Evolutionary conservation across 345 rosid species (phyloP).

Genomic region (Dipteronia dyeriana): DNA sequence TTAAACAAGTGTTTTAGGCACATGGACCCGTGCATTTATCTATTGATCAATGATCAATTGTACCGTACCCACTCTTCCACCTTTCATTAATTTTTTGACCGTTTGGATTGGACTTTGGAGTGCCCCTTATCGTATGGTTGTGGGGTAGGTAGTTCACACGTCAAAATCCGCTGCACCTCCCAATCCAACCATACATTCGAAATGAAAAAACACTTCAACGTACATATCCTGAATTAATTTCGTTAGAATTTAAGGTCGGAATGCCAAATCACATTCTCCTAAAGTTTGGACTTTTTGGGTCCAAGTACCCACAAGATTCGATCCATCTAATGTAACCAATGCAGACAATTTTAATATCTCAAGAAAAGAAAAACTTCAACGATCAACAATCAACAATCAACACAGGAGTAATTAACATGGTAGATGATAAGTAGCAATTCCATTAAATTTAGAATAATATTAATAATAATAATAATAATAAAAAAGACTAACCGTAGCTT

Average conservation of each 20-base stretch:
- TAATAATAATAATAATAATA: too few species aligned
- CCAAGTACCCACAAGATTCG: neutral
- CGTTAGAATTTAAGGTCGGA: neutral
- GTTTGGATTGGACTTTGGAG: too few species aligned
- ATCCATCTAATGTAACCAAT: neutral
- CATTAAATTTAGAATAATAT: constrained; percentile 1
- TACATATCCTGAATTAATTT: neutral
- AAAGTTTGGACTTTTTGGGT: too few species aligned
- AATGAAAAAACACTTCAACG: neutral
- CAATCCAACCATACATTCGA: neutral
- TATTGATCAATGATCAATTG: too few species aligned
- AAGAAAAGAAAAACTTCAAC: neutral
- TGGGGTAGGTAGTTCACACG: constrained; percentile 7
- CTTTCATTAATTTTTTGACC: neutral
- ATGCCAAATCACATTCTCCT: too few species aligned
- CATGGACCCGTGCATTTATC: neutral
- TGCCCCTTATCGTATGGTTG: neutral
- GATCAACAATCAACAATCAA: neutral
- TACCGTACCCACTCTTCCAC: too few species aligned
- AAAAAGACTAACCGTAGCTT: constrained; percentile 15
- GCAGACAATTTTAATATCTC: neutral
- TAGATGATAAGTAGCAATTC: neutral
- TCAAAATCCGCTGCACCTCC: neutral
- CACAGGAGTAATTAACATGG: too few species aligned
- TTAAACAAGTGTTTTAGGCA: neutral